These are phyloP conservation scores for Ophiostoma ulmi DNA, from an alignment of 2,329 filamentous ascomycete genomes.

Conservation along the genomic window DNA sequence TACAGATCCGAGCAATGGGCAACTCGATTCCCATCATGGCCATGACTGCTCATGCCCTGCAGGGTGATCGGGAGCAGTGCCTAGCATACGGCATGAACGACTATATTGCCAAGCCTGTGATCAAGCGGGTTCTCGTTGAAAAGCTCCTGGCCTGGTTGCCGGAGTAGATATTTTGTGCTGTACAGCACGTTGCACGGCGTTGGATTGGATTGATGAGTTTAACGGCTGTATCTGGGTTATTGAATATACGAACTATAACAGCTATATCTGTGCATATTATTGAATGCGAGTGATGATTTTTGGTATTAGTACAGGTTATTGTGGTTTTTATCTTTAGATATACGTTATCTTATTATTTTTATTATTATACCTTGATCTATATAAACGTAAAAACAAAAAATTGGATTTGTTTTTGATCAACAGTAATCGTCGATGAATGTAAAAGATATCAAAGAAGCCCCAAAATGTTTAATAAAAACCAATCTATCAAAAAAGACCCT, in stretches of 20 bases:
- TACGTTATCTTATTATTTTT: too few relatives aligned
- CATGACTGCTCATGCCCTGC: slow-evolving; percentile 52
- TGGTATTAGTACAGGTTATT: neutral
- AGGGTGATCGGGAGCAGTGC: slow-evolving; percentile 50
- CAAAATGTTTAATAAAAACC: neutral
- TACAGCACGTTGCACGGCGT: slow-evolving; percentile 1
- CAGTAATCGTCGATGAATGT: too few relatives aligned
- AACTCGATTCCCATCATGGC: slow-evolving; percentile 39
- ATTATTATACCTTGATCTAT: too few relatives aligned
- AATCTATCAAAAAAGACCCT: too few relatives aligned
- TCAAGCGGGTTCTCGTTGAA: slow-evolving; percentile 28
- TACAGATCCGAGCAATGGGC: slow-evolving; percentile 41
- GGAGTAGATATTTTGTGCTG: neutral
- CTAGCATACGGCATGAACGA: slow-evolving; percentile 52
- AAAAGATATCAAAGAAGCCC: too few relatives aligned
- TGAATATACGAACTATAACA: neutral
- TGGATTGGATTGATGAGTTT: neutral
- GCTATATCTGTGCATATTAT: too few relatives aligned
- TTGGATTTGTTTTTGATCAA: too few relatives aligned
- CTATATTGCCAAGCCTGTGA: slow-evolving; percentile 42
- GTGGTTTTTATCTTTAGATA: neutral
- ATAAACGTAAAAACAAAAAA: too few relatives aligned
- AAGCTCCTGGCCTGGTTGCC: slow-evolving; percentile 25
- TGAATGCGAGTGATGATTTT: neutral
- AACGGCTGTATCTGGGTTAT: neutral